These are phyloP conservation scores for Sporothrix sp. DNA, from an alignment of 2,329 filamentous ascomycete species.

Conservation along the genomic window DNA sequence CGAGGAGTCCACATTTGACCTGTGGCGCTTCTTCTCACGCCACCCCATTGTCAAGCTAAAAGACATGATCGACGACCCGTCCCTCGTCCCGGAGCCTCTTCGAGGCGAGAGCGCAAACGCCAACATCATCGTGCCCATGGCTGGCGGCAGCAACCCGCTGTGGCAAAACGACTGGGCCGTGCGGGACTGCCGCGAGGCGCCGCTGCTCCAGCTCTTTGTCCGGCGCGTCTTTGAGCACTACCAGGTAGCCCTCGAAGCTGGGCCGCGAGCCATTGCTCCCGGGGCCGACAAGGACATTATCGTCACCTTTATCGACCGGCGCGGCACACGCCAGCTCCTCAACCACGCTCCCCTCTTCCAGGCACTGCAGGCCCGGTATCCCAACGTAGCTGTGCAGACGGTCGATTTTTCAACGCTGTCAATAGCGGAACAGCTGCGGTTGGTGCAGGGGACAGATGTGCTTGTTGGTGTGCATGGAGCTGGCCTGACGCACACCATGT, in stretches of 20 bases:
- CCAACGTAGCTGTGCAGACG: slow-evolving; percentile 8
- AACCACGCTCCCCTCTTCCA: slow-evolving; percentile 22
- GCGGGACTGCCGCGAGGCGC: slow-evolving; percentile 23
- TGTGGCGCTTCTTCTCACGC: slow-evolving; percentile 29
- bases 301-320: slow-evolving; percentile 30
- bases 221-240: slow-evolving; percentile 25
- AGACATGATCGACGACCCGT: slow-evolving; percentile 17
- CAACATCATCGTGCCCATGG: slow-evolving; percentile 30
- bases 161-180: slow-evolving; percentile 33
- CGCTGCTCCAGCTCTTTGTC: slow-evolving; percentile 26
- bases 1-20: slow-evolving; percentile 27
- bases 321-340: slow-evolving; percentile 23
- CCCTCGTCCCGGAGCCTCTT: not conserved
- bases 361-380: not conserved
- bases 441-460: slow-evolving; percentile 30
- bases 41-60: slow-evolving; percentile 22
- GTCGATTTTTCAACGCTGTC: slow-evolving; percentile 32
- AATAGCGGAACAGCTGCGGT: slow-evolving; percentile 28
- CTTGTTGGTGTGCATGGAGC: slow-evolving; percentile 36
- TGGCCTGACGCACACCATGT: slow-evolving; percentile 33
- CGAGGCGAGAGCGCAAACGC: not conserved
- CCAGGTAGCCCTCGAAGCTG: not conserved
- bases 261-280: not conserved
- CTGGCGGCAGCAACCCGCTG: slow-evolving; percentile 32
- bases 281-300: slow-evolving; percentile 12